Evolutionary conservation across 75 land plant species (phyloP), one percentile per base, ranked within the genome.

Genomic region (Sequoia sempervirens): DNA sequence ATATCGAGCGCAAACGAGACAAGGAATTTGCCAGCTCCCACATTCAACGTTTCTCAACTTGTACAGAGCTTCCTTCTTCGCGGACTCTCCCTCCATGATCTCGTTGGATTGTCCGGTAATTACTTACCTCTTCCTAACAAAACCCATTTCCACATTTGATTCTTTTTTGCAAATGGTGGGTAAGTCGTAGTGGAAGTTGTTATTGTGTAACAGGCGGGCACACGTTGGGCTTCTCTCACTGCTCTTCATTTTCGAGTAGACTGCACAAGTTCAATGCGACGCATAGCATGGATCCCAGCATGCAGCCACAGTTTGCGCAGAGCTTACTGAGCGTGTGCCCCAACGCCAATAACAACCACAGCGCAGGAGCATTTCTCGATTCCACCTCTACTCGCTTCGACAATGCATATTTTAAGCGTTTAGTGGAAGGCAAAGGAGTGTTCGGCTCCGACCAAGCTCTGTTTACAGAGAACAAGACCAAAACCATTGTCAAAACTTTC

Each of bases 191-290:
- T 47, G 18, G 4, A 10, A 18, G 23, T 30, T 46, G 37, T 5
- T 7, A 46, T 1, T 46, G 50, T 46, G 50, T 10, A 10, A 50
- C 15, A 88, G 89, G 88, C 13, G 91, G 90, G 4, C 96, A 92
- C 82, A 92, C 90, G 1, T 68, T 94, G 5, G 96, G 96, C 1
- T 88, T 89, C 72, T 89, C 96, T 14, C 92, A 90, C 61, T 94
- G 94, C 80, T 80, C 86, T 38, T 83, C 85, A 6, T 94, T 94
- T 79, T 41, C 85, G 78, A 68, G 81, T 2, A 82, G 96, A 1
- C 40, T 94, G 20, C 85, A 70, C 81, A 88, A 91, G 86, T 89
- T 87, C 84, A 86, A 82, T 28, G 40, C 56, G 11, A 69, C 79
- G 2, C 84, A 72, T 23, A 66, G 86, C 1, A 54, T 85, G 4